Evolutionary conservation across 495 filamentous ascomycete genomes (phyloP).

Genomic region (Sordaria brevicollis): DNA sequence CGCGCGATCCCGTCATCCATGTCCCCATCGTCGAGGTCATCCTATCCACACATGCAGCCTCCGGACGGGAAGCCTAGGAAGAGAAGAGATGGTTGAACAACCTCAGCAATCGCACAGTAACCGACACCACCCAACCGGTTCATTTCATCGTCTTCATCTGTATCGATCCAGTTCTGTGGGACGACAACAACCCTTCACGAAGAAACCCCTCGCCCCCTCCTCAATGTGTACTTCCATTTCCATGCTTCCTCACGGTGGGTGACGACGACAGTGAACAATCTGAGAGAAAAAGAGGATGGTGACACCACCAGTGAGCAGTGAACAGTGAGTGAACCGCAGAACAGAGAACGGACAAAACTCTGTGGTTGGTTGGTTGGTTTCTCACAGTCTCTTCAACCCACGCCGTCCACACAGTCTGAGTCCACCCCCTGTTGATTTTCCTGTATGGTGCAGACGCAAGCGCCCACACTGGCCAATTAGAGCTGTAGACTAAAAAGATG

Average conservation of each 20-base stretch:
- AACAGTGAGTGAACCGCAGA: background rate
- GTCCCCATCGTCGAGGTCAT: background rate
- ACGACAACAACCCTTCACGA: background rate
- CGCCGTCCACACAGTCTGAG: background rate
- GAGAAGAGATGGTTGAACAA: background rate
- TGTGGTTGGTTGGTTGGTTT: constrained; percentile 6
- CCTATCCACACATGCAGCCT: background rate
- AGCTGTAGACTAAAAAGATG: background rate
- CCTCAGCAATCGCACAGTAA: background rate
- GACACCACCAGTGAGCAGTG: no score
- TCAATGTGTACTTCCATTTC: background rate
- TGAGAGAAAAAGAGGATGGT: background rate
- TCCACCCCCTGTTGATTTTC: background rate
- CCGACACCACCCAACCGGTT: background rate
- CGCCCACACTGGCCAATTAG: constrained; percentile 17
- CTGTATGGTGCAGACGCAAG: constrained; percentile 24
- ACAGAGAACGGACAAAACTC: background rate
- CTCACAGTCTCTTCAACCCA: background rate
- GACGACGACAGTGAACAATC: background rate
- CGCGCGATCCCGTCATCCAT: background rate
- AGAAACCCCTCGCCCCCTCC: background rate
- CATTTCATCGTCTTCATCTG: background rate
- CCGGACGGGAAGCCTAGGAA: background rate
- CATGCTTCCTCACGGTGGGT: background rate
- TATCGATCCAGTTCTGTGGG: background rate